These are phyloP conservation scores for Thuidium tamariscinum DNA, from an alignment of 225 moss, liverwort and hornwort genomes.

Conservation along the genomic window DNA sequence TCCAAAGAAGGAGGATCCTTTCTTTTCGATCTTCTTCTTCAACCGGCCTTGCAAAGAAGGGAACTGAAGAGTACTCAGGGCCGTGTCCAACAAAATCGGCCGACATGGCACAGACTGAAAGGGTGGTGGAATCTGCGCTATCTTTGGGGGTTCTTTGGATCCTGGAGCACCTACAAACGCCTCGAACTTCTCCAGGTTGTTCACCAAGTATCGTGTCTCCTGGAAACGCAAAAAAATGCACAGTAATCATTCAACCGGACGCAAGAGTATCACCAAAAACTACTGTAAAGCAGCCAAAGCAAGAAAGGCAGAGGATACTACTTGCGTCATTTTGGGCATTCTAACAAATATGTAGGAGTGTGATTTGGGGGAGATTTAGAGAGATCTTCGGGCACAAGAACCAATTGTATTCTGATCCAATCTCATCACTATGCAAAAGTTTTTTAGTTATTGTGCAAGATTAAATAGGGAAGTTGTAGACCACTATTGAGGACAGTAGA, in stretches of 20 bases:
- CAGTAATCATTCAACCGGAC: not conserved
- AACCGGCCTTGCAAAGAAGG: constrained; percentile 75
- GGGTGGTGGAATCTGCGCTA: constrained; percentile 70
- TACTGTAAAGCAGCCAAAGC: not conserved
- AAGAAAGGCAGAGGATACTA: not conserved
- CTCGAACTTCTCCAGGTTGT: constrained; percentile 64
- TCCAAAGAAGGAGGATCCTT: constrained; percentile 55
- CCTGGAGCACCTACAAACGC: constrained; percentile 52
- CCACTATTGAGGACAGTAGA: not conserved
- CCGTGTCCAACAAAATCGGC: constrained; percentile 87
- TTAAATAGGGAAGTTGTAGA: not conserved
- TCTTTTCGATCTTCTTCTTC: constrained; percentile 68
- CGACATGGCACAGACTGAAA: constrained; percentile 87
- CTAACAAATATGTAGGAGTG: not conserved
- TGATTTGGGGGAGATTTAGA: not conserved
- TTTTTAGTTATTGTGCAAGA: too few relatives aligned
- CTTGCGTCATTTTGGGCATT: not conserved
- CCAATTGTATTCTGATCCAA: not conserved
- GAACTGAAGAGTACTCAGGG: constrained; percentile 56
- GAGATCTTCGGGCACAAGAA: not conserved
- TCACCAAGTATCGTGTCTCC: constrained; percentile 41
- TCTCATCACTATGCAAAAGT: not conserved
- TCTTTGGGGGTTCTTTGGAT: constrained; percentile 59
- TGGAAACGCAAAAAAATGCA: not conserved
- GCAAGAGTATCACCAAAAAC: not conserved